Base-by-base conservation (phyloP, 2,329 filamentous ascomycete species). In the Penicillium concentricum region DNA sequence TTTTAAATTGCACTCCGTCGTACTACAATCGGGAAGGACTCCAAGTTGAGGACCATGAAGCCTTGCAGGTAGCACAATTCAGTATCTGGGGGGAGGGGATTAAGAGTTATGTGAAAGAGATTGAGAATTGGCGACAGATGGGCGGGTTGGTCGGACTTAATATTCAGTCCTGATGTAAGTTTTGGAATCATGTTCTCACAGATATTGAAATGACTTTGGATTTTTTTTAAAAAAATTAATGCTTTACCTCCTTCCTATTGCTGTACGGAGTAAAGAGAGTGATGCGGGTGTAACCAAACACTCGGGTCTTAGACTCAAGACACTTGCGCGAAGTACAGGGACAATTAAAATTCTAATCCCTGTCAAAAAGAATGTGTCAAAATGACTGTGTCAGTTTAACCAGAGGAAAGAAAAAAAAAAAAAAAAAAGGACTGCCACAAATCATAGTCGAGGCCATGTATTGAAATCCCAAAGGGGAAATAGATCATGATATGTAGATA, bases 1-100 rank as follows among this genome's bases (percentile, higher is more conserved):
- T 80, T 20, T 65, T 68, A 5, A 74, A 79, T 15, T 86, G 83
- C 68, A 84, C 82, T n/a, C 83, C 83, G 0, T 74, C 79, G 13
- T 85, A 84, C 61, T 69, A 79, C 38, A 85, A 82, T 46, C 69
- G 65, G 22, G 80, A 84, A 67, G 79, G 76, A 2, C 67, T 72
- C 15, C 48, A 46, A 26, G 15, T 62, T 26, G 50, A 49, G 22
- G 63, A 65, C 8, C 64, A 53, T 15, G 71, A 69, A 57, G 70
- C 69, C 2, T 61, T 69, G 60, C 61, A 72, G 35, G 57, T 58
- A 38, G 71, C 70, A 0, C 63, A 69, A 16, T 58, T 61, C n/a
- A 62, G 67, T 8, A 64, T 65, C 1, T 76, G 67, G 58, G 68
- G 69, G 35, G 64, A 61, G 5, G 74, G 74, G 0, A 68, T 77